A percentile compares a stretch with the other conserved stretches of the same genome.
Conservation (phyloP, 2,329 filamentous ascomycete species). For the Aotearoamyces nothofagi region DNA sequence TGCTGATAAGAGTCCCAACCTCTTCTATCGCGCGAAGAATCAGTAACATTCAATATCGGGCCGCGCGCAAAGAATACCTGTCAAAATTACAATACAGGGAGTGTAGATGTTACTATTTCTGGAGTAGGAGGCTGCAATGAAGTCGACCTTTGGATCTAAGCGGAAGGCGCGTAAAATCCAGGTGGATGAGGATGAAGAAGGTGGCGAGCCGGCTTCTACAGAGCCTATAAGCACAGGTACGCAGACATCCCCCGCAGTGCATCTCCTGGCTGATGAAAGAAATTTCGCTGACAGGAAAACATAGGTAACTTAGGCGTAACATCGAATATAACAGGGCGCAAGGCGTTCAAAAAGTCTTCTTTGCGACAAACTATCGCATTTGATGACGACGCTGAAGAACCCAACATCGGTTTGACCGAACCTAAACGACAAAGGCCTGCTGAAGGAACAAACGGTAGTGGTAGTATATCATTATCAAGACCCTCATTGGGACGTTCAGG, state of each 20-base stretch:
- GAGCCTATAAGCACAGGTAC: slow-evolving; percentile 12
- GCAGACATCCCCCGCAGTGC: slow-evolving; percentile 8
- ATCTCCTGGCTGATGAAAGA: slow-evolving; percentile 14
- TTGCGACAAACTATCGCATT: slow-evolving; percentile 39
- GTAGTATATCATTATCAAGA: slow-evolving; percentile 15
- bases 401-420: slow-evolving; percentile 6
- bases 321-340: slow-evolving; percentile 27
- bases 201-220: slow-evolving; percentile 3
- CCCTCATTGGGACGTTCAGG: slow-evolving; percentile 30
- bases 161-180: slow-evolving; percentile 67
- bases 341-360: slow-evolving; percentile 40
- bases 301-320: slow-evolving; percentile 8
- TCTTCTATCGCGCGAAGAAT: too few species aligned
- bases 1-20: slow-evolving; percentile 11
- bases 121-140: slow-evolving; percentile 8
- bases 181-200: slow-evolving; percentile 43
- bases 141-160: slow-evolving; percentile 32
- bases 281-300: slow-evolving; percentile 12
- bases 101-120: too few species aligned
- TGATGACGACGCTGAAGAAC: slow-evolving; percentile 17
- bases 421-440: slow-evolving; percentile 11
- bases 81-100: too few species aligned
- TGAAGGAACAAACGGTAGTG: too few species aligned
- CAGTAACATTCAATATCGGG: too few species aligned
- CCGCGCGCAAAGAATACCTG: too few species aligned